Base-by-base conservation (phyloP, 75 land plant species). In the Pinus taeda region DNA sequence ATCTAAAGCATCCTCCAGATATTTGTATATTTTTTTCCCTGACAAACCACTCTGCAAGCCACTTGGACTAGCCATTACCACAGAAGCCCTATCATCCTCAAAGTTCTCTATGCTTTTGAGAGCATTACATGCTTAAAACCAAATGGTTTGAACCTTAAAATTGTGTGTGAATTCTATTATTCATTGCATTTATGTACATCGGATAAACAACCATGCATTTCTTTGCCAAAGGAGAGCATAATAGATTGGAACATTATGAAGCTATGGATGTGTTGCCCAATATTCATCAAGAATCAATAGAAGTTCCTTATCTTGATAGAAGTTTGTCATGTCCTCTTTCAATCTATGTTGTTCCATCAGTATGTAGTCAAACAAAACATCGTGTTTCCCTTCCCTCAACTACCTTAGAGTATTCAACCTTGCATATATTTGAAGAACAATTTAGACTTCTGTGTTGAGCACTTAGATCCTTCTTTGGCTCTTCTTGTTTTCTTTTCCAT, bases 191-290 rank as follows among this genome's bases (percentile, higher is more conserved):
- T n/a, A 90, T 97, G 81, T 97, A 97, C 29, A 98, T 97, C 82
- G 92, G 95, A 73, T 94, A 97, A 6, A 97, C 99, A 61, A 90
- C 79, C 93, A 94, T 88, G 85, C 98, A 97, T 64, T 86, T 86
- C 79, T 97, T 95, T n/a, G 98, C 99, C 42, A 97, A 91, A 26
- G 98, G 99, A 64, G 98, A 39, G 99, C 99, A 82, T 97, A 95
- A 74, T 92, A 97, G 26, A 94, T 97, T 21, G 98, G 99, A 57
- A 97, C 79, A 71, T 95, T 89, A 17, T 94, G 95, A 18, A 97
- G 91, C 84, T 94, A 95, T 6, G 98, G 98, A 76, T 97, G 99
- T 70, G 83, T 83, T 21, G 91, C 85, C 98, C 99, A 97, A 59
- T 92, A 97, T 77, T 97, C 99, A 81, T 97, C 99, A 18, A 97